These are phyloP conservation scores for Mucor saturninus DNA, from an alignment of 371 early-diverging fungal species.

Conservation along the genomic window DNA sequence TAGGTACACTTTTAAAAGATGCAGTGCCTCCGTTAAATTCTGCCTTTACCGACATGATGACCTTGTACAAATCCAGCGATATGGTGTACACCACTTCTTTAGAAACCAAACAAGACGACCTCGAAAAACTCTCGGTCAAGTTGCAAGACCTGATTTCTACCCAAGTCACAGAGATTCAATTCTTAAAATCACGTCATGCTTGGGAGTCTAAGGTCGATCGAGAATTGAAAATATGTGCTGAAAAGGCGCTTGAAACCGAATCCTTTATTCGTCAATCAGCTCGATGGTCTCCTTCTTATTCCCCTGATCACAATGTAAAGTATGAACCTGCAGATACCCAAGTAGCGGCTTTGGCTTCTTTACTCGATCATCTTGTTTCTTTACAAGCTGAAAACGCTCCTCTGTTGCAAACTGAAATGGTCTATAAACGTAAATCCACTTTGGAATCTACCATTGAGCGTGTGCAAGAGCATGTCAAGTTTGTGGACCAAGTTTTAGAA, in stretches of 20 bases:
- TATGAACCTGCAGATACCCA: not conserved
- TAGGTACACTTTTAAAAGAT: not conserved
- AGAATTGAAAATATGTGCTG: constrained; percentile 13
- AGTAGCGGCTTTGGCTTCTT: not conserved
- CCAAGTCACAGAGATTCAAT: constrained; percentile 20
- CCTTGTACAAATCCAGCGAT: not conserved
- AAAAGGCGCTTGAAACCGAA: constrained; percentile 25
- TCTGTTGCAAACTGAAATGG: constrained; percentile 9
- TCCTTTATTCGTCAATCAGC: constrained; percentile 22
- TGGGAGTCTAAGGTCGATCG: constrained; percentile 28
- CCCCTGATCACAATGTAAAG: no score
- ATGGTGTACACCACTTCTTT: not conserved
- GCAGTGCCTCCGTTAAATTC: not conserved
- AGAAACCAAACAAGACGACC: constrained; percentile 3
- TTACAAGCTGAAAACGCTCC: not conserved
- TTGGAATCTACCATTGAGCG: constrained; percentile 10
- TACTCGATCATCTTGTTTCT: not conserved
- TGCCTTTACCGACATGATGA: constrained; percentile 6
- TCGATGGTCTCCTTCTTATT: constrained; percentile 25
- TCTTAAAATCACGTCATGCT: constrained; percentile 15
- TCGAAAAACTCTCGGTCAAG: constrained; percentile 12
- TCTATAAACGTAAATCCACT: constrained; percentile 1
- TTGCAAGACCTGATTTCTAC: constrained; percentile 16
- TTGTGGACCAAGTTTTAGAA: constrained; percentile 16
- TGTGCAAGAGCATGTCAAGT: constrained; percentile 11